Base-by-base conservation (phyloP, 2,329 filamentous ascomycete genomes). In the Ascochyta lentis region DNA sequence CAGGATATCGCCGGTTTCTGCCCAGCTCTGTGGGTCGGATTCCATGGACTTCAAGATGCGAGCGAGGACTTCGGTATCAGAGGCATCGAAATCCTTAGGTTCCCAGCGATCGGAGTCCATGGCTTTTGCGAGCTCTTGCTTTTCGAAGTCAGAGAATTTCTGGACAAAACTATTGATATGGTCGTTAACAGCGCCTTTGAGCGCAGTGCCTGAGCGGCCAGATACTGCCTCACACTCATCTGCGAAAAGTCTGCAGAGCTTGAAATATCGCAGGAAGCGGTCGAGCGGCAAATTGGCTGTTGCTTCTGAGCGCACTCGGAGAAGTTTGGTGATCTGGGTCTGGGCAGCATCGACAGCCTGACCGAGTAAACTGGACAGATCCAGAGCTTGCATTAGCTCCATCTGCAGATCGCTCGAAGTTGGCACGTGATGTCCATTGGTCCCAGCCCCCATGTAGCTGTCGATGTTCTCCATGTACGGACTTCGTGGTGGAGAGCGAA, bases 171-270 rank as follows among this genome's bases (percentile, higher is more conserved):
- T 89, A 65, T 86, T 89, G 72, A 96, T 94, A 61, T 96, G 91
- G 27, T 83, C 83, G 64, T 94, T 93, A 56, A 96, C 89, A 29
- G 92, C 84, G 16, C 84, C 90, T 76, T 94, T 94, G 6, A 96
- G 78, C 1, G 87, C 81, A 3, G 87, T 88, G 8, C 91, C 90
- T 56, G 90, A 90, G 53, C 90, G 84, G 0, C 91, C 91, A 22
- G 90, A 94, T 19, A 95, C 87, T 15, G 90, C 89, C 74, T 96
- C 91, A 68, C 91, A 95, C 72, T 96, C 91, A 58, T 92, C 92
- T 42, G 90, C 89, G 73, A 96, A 95, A 52, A 92, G 85, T 7
- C 92, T 80, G 67, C 94, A 95, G 31, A 96, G 81, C 1, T 86
- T 91, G 66, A 94, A 93, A 73, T 95, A 95, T 34, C 91, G 85